Evolutionary conservation across 345 rosid genomes (phyloP).

Genomic region (Citropsis articulata): DNA sequence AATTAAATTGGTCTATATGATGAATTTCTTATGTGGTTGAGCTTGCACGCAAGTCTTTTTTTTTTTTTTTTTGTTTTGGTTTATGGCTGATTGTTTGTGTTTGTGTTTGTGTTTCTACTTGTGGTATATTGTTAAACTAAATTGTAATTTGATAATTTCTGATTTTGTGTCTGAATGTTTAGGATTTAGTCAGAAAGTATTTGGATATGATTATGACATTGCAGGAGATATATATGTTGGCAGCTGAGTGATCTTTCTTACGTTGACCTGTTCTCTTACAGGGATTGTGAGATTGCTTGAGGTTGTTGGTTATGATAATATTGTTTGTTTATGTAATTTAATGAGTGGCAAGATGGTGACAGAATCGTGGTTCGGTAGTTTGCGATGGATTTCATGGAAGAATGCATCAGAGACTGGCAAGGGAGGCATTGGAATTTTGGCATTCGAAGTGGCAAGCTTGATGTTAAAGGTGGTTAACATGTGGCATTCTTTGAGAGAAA

Average conservation of each 20-base stretch:
- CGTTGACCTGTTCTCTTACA: conserved; percentile 6
- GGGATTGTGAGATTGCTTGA: conserved; percentile 13
- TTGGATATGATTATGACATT: not conserved
- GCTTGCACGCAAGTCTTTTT: not conserved
- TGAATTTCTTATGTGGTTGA: not conserved
- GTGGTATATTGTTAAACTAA: not conserved
- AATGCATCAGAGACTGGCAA: conserved; percentile 32
- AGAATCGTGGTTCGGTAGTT: conserved; percentile 53
- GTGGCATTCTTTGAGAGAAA: conserved; percentile 51
- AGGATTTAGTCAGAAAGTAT: not conserved
- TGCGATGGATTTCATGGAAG: conserved; percentile 40
- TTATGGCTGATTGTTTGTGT: not conserved
- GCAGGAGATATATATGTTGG: not conserved
- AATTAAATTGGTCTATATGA: not conserved
- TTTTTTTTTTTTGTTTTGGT: not conserved
- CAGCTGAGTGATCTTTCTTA: not conserved
- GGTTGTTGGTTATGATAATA: conserved; percentile 11
- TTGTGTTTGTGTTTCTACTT: not conserved
- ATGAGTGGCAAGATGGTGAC: conserved; percentile 42
- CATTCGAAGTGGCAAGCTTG: conserved; percentile 56
- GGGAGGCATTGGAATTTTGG: conserved; percentile 50
- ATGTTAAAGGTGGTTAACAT: conserved; percentile 51
- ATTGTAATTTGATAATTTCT: not conserved
- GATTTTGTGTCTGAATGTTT: not conserved
- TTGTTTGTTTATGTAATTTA: conserved; percentile 6